Evolutionary conservation across 768 basidiomycete species (phyloP), one percentile per base, ranked within the genome.

Genomic region (Cyclocybe aegerita): DNA sequence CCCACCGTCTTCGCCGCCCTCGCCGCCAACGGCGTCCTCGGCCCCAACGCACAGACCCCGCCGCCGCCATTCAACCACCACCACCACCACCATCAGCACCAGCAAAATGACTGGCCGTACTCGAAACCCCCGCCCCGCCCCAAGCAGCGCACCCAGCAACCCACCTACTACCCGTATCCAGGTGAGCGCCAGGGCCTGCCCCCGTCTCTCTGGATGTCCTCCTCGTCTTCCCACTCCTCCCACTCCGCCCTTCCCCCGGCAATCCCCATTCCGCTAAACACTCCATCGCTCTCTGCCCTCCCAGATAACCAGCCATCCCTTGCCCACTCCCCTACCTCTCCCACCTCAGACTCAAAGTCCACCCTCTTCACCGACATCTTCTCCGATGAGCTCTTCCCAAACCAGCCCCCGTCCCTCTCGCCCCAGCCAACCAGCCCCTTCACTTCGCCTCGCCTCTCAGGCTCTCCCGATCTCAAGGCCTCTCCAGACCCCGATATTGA

Each of bases 201-300:
- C 41, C 88, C 90, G 3, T 88, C 89, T 36, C 69, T 91, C 36
- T 92, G 89, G 90, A 91, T 92, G 90, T 90, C 90, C 9, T 79
- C 88, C 41, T 34, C 58, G 17, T 41, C 78, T 73, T 53, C 56
- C 65, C 43, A 66, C 73, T 39, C 69, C 72, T 49, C 66, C 47
- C 43, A 43, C 23, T 46, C 70, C 78, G 4, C 63, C 76, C 15
- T 71, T 76, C 29, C 70, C 78, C 6, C 63, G 73, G 51, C 55
- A 63, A 49, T 65, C 74, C 33, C 69, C n/a, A n/a, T 72, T 53
- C 67, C 40, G 67, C 40, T 29, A 10, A 17, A 70, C 57, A 67
- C 73, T 31, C 66, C 74, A 55, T 58, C 69, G 66, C 50, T 65
- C 47, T 62, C 70, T 44, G 65, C 69, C 39, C 68, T 71, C 45